Conservation (phyloP, 139 green algal genomes). For the Closterium sp. region DNA sequence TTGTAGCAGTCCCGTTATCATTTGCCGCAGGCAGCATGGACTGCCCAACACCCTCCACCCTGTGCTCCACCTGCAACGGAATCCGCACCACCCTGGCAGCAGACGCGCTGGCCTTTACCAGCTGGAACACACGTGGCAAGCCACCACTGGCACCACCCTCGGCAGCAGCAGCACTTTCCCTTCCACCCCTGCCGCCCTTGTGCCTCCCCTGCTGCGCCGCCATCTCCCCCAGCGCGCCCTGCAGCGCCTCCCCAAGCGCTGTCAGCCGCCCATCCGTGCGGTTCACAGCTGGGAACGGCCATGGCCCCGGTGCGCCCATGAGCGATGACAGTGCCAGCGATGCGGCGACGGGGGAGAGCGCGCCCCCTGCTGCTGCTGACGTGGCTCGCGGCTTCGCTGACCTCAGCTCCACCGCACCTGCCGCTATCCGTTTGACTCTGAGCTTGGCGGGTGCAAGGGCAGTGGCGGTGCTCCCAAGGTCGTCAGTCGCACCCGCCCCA, state of each 20-base stretch:
- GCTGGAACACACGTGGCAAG: neutral
- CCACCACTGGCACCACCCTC: neutral
- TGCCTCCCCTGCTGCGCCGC: neutral
- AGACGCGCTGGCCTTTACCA: constrained; percentile 8
- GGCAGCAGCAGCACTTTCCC: neutral
- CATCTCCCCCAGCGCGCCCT: constrained; percentile 7
- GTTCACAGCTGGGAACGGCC: constrained; percentile 16
- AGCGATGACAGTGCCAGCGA: neutral
- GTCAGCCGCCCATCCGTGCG: neutral
- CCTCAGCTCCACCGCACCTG: constrained; percentile 1
- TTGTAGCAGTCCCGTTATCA: neutral
- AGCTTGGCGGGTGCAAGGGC: neutral
- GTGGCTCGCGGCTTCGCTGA: neutral
- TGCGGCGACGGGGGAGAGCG: neutral
- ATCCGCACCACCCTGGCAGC: constrained; percentile 8
- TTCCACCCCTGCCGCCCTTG: neutral
- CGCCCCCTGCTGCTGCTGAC: neutral
- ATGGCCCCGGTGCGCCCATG: neutral
- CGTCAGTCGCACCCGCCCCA: neutral
- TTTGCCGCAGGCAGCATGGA: neutral
- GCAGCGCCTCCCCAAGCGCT: constrained; percentile 3
- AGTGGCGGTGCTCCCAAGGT: neutral
- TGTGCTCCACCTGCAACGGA: neutral
- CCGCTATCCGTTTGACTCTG: constrained; percentile 21
- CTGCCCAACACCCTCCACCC: neutral